Base-by-base conservation (phyloP, 2,329 filamentous ascomycete genomes). In the Helminthosporium solani region DNA sequence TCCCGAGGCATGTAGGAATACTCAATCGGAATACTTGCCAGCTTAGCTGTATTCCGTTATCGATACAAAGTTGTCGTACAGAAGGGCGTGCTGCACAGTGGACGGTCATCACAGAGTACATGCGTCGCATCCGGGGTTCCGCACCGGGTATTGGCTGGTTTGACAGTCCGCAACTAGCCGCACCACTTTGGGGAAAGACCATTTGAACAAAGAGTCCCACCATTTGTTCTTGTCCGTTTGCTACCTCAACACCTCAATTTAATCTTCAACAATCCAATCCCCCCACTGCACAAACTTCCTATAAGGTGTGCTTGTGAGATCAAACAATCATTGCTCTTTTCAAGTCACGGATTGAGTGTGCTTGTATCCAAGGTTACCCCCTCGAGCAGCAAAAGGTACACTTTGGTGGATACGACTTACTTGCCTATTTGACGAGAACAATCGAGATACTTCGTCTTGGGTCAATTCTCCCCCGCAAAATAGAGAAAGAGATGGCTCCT, bases 111-210 rank as follows among this genome's bases (percentile, higher is more conserved):
- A n/a, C n/a, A n/a, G n/a, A n/a, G n/a, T n/a, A n/a, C n/a, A n/a
- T n/a, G n/a, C n/a, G n/a, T n/a, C n/a, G 46, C 40, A 31, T 45
- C 39, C 34, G 41, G 33, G 31, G 19, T 8, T 46, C 54, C 53
- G 52, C 50, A 46, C 23, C 31, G 34, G 38, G 31, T 34, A 34
- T 53, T 54, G 54, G 54, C 42, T 56, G 54, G 56, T 49, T 54
- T 58, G 56, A 59, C 49, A 46, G 56, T 60, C 66, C 66, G 64
- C 66, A 41, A 43, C 54, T 67, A 68, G 58, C 66, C 63, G 66
- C 33, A 53, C 52, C 57, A 41, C 47, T 58, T 54, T 23, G 30
- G 50, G n/a, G 54, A 40, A 57, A 49, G 20, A 39, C 7, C 36
- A 39, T 39, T 36, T 36, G 34, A 36, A 36, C 34, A 36, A 36